Percentiles rank a stretch among this genome's conserved stretches.
Conservation (phyloP, 2,329 filamentous ascomycete species). For the Zymoseptoria pseudotritici region DNA sequence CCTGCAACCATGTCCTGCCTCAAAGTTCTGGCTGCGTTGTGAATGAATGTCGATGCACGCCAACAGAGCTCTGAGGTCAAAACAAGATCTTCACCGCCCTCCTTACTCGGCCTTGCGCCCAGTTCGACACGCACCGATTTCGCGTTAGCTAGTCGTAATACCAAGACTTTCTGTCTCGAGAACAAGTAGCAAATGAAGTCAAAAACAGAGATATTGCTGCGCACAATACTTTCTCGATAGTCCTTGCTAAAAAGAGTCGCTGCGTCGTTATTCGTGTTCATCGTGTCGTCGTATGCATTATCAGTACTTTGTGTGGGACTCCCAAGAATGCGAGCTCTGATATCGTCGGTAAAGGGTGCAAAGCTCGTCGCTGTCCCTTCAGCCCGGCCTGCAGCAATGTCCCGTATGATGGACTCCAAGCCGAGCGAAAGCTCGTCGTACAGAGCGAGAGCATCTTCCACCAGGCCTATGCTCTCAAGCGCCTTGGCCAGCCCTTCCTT, state of each 20-base stretch:
- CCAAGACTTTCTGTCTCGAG: constrained; percentile 72
- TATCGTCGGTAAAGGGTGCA: constrained; percentile 63
- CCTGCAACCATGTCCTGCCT: constrained; percentile 68
- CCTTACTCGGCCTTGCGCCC: constrained; percentile 25
- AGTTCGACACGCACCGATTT: constrained; percentile 36
- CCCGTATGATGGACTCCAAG: constrained; percentile 71
- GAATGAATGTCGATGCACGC: constrained; percentile 75
- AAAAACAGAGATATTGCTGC: constrained; percentile 91
- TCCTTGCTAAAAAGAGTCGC: constrained; percentile 51
- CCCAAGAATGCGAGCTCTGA: constrained; percentile 35
- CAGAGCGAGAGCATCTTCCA: constrained; percentile 88
- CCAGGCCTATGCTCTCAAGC: constrained; percentile 90
- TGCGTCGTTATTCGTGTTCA: constrained; percentile 10
- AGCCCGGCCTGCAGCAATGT: constrained; percentile 55
- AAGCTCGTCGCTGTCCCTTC: constrained; percentile 66
- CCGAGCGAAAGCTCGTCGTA: constrained; percentile 92
- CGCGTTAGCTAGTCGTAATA: constrained; percentile 75
- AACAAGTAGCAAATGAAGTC: constrained; percentile 95
- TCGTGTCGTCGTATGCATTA: constrained; percentile 8
- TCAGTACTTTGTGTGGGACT: constrained; percentile 9
- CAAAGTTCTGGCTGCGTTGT: constrained; percentile 69
- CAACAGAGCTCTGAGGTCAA: constrained; percentile 82
- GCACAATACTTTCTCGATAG: constrained; percentile 85
- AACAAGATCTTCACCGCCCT: constrained; percentile 58
- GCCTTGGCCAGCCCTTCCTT: constrained; percentile 91